Evolutionary conservation across 768 basidiomycete species (phyloP), one percentile per base, ranked within the genome.

Genomic region (Botryobasidium botryosum): DNA sequence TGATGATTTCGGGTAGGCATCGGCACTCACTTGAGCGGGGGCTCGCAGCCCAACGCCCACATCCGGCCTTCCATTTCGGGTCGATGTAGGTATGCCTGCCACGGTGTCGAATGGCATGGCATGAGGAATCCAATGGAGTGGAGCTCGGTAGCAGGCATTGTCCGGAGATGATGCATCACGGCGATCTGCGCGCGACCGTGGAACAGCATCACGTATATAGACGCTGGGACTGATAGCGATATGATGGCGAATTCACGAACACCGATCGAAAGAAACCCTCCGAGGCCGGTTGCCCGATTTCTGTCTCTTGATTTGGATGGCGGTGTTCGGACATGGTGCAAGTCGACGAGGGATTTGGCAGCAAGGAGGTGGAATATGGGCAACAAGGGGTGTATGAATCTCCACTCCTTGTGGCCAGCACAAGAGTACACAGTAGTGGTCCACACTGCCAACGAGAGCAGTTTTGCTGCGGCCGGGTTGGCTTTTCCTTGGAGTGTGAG

Each of bases 51-150:
- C 20, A 99, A 58, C 18, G 81, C 74, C 88, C 91, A 97, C 54
- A 79, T 63, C 43, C 64, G 52, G 10, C 64, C 56, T 18, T 71
- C 73, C 6, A 86, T 67, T 40, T 79, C 69, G 21, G 65, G 62
- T 17, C 74, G 66, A 58, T 97, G 94, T 6, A 97, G 57, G 59
- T 88, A 79, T 2, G 87, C 76, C 55, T 86, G 81, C 64, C 84
- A 88, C 4, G 92, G 92, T 1, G 84, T 86, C 18, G 91, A 94
- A 62, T 99, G 92, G 51, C 94, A 99, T 7, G 94, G 92, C 84
- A 88, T 91, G 18, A 96, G 61, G 54, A 87, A 77, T 1, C 84
- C 87, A 18, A 92, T 62, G 17, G 70, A 66, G 4, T 52, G 51
- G 21, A 80, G 62, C 17, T 75, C 64, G 6, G 64, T 55, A 4